These are phyloP conservation scores for Epichloe coenophiala DNA, from an alignment of 2,329 filamentous ascomycete species.

Conservation along the genomic window DNA sequence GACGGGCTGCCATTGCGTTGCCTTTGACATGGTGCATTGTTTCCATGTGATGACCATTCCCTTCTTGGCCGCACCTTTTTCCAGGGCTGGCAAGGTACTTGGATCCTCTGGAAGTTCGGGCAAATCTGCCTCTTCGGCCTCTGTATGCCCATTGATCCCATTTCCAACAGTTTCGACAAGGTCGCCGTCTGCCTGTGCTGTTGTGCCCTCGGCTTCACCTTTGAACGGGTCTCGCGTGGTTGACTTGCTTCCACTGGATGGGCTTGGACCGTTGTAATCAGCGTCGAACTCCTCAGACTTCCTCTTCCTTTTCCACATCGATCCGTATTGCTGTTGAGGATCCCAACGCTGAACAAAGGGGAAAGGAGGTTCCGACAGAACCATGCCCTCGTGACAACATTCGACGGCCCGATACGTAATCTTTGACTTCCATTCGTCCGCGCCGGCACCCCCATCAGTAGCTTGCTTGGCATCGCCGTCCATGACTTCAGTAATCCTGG, in stretches of 20 bases:
- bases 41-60: conserved; percentile 61
- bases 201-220: background rate
- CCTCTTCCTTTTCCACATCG: conserved; percentile 36
- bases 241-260: conserved; percentile 8
- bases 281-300: conserved; percentile 21
- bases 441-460: conserved; percentile 23
- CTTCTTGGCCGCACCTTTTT: conserved; percentile 30
- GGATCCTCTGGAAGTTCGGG: conserved; percentile 47
- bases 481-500: conserved; percentile 15
- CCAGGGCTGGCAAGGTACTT: conserved; percentile 36
- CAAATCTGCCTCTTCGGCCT: conserved; percentile 36
- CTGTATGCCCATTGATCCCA: background rate
- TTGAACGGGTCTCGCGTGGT: conserved; percentile 4
- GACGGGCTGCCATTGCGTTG: conserved; percentile 53
- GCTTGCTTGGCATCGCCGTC: conserved; percentile 6
- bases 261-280: conserved; percentile 16
- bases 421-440: conserved; percentile 58
- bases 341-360: conserved; percentile 89
- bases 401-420: conserved; percentile 71
- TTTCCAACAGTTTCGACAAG: background rate
- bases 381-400: conserved; percentile 57
- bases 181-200: background rate
- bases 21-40: conserved; percentile 44
- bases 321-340: conserved; percentile 44
- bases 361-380: conserved; percentile 67